Base-by-base conservation (phyloP, 169 alveolate species). In the Eimeria necatrix region DNA sequence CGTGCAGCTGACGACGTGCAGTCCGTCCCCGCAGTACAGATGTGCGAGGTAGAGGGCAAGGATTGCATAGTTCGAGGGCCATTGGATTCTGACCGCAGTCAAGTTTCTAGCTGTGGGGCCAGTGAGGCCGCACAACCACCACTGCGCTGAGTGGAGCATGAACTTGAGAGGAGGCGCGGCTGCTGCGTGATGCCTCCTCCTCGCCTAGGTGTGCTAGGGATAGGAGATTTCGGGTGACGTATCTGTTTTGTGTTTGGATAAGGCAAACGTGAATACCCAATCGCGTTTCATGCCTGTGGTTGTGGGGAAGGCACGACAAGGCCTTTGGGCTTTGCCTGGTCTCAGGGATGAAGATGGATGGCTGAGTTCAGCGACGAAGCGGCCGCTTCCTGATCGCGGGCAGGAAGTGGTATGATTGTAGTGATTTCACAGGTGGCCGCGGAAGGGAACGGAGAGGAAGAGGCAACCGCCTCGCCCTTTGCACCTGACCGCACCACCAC, bases 1-100 rank as follows among this genome's bases (percentile, higher is more conserved):
- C 84, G 84, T 46, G 14, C 60, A 73, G 84, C 84, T 52, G 84
- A 73, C 84, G 84, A 73, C 60, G 84, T 14, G 60, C 84, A 73
- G 24, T 46, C 84, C 32, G 84, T 73, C 60, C 46, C 84, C 16
- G 84, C 41, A 12, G 20, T 46, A 18, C 84, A 73, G 41, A 73
- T 73, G 60, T 59, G 48, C 84, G 60, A 32, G 48, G 84, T 41
- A 12, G 84, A 73, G 48, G 60, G 84, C 60, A 52, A 32, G 84
- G 10, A 59, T 59, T 73, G 84, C 84, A 73, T 3, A 14, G 84
- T 52, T 24, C 41, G 48, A 14, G 84, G 48, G 60, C 84, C 14
- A 46, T 73, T 52, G 60, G 56, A 24, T 14, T 73, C 84, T 18
- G 16, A 46, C 10, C 10, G 60, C 16, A 59, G 26, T 16, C 84